Evolutionary conservation across 768 basidiomycete species (phyloP), one percentile per base, ranked within the genome.

Genomic region (Boletus patriciae): DNA sequence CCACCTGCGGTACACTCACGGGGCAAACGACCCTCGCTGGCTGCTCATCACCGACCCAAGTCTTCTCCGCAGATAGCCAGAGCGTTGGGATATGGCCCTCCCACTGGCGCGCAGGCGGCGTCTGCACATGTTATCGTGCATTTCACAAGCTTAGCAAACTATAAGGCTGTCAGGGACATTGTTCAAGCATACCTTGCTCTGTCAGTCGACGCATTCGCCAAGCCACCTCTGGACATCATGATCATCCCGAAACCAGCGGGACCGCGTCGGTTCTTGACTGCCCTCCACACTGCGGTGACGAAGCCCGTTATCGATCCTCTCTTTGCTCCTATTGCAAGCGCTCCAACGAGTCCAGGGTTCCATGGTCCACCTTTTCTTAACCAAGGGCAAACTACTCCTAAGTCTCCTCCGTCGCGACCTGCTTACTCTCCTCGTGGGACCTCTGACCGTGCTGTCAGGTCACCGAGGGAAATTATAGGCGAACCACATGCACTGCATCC

Each of bases 181-280:
- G 79, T 98, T 19, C 88, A 94, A 62, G 84, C 83, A 18, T 64
- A 73, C 19, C 63, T 72, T 29, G 76, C 79, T 59, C 57, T 67
- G 38, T 78, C 80, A 53, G 78, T 79, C 1, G 81, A 81, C 50
- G 64, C 73, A 36, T 73, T 80, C 12, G 57, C 76, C 65, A 67
- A 75, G 23, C 76, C 79, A 16, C 70, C 89, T 12, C 88, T 97
- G 1, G 97, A 99, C 64, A 84, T 99, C 29, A 91, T 98, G 82
- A 92, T 99, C 62, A 88, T 98, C 38, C 96, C 95, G 21, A 99
- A 98, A 73, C 96, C 96, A 11, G 95, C 91, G 18, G 96, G 97
- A 6, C 97, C 97, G 8, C 85, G 96, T 38, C 85, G 96, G 10
- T 87, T 98, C 63, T 77, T 99, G 62, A 95, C 94, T 21, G 90